phyloP scores from a whole-genome alignment of 345 rosid species.

The Gossypium longicalyx region DNA sequence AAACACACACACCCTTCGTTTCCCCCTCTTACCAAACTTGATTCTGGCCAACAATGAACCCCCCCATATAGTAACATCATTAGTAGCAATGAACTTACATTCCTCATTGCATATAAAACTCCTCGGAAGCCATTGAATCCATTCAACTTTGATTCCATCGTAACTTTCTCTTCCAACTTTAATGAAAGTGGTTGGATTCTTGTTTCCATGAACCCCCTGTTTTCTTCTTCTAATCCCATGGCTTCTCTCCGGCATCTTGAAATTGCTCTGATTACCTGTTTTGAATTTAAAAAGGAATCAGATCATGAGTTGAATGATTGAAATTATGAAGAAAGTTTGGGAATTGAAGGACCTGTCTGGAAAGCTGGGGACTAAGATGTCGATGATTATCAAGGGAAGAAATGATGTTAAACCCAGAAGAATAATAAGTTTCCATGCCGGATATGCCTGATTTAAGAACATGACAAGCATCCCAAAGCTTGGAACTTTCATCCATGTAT shows the following conservation, averaged over 20 bases:
- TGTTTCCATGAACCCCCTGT: not conserved
- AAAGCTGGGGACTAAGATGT: not conserved
- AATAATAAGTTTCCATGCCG: not conserved
- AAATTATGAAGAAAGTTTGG: not conserved
- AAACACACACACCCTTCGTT: not conserved
- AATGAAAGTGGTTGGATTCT: not conserved
- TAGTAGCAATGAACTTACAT: not conserved
- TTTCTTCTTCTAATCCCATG: not conserved
- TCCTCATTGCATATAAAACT: not conserved
- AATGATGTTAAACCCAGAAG: not conserved
- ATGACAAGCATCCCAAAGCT: conserved; percentile 7
- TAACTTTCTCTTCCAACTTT: not conserved
- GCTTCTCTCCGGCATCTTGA: not conserved
- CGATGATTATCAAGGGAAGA: not conserved
- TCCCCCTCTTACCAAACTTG: not conserved
- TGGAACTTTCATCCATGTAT: conserved; percentile 1
- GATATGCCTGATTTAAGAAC: not conserved
- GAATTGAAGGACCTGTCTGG: not conserved
- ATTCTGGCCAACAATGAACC: not conserved
- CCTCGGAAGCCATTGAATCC: not conserved
- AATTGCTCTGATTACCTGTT: not conserved
- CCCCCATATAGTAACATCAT: not conserved
- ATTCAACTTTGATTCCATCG: not conserved
- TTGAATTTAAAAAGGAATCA: not conserved
- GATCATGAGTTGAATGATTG: not conserved